Percentiles rank a stretch among this genome's conserved stretches.
Conservation (phyloP, 202 grass and related monocot species). For the Saccharum hybrid region DNA sequence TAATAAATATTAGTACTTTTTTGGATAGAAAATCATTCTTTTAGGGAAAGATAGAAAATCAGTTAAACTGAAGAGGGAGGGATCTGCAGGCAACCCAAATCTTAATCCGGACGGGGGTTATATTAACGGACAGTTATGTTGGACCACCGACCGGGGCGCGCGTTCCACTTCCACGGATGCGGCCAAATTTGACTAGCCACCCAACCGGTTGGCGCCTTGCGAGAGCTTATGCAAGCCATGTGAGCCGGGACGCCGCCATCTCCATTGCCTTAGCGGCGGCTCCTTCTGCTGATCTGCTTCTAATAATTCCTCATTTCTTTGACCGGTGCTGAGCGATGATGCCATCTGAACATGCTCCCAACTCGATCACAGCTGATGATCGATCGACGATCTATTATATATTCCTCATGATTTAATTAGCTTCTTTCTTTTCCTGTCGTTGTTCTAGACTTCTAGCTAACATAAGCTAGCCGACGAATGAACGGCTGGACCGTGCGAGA, state of each 20-base stretch:
- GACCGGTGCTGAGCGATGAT: constrained; percentile 28
- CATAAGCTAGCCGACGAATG: background rate
- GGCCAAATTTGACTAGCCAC: constrained; percentile 63
- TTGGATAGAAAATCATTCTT: background rate
- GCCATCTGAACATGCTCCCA: constrained; percentile 42
- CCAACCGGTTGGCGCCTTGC: constrained; percentile 42
- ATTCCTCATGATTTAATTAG: background rate
- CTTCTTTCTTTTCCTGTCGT: constrained; percentile 13
- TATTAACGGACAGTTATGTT: constrained; percentile 41
- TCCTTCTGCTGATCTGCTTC: background rate
- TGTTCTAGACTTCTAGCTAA: background rate
- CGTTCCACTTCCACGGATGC: constrained; percentile 32
- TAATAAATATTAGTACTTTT: background rate
- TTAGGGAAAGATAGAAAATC: background rate
- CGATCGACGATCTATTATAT: background rate
- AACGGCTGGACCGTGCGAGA: background rate
- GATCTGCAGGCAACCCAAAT: background rate
- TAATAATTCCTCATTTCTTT: constrained; percentile 47
- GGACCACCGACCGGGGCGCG: constrained; percentile 43
- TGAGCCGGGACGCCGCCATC: constrained; percentile 53
- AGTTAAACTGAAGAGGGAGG: background rate
- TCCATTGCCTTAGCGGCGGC: constrained; percentile 38
- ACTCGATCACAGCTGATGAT: constrained; percentile 22
- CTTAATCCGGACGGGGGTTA: constrained; percentile 21
- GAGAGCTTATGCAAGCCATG: constrained; percentile 48